Percentiles rank a stretch among this genome's conserved stretches.
Conservation (phyloP, 2,329 filamentous ascomycete genomes). For the Zalaria sp. region DNA sequence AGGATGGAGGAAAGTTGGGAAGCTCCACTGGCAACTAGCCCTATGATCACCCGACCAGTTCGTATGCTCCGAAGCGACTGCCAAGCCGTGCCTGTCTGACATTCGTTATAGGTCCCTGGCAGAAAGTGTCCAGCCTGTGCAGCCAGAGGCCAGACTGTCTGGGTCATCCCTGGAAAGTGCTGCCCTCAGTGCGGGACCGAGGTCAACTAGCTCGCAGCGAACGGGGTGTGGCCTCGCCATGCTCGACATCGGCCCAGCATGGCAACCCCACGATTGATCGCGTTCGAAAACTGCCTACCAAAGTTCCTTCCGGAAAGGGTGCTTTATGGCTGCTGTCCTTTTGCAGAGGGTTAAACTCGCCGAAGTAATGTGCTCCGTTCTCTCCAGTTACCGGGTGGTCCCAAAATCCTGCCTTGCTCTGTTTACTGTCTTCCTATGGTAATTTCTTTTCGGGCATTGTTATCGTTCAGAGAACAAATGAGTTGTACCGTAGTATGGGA, state of each 20-base stretch:
- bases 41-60: background rate
- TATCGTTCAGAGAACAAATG: too few species aligned
- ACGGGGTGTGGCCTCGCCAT: background rate
- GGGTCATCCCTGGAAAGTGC: conserved; percentile 21
- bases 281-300: background rate
- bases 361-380: too few species aligned
- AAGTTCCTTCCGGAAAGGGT: background rate
- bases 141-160: conserved; percentile 15
- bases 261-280: too few species aligned
- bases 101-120: conserved; percentile 15
- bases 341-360: background rate
- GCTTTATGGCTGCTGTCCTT: background rate
- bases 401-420: too few species aligned
- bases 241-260: too few species aligned
- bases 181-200: conserved; percentile 19
- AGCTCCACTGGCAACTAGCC: background rate
- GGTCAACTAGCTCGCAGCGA: conserved; percentile 11
- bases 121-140: conserved; percentile 17
- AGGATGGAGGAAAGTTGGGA: conserved; percentile 3
- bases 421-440: too few species aligned
- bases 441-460: too few species aligned
- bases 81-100: conserved; percentile 8
- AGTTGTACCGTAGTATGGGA: too few species aligned
- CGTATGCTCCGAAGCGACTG: conserved; percentile 2
- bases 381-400: too few species aligned